Evolutionary conservation across 83 land plant genomes (phyloP).

Genomic region (Larix sibirica): DNA sequence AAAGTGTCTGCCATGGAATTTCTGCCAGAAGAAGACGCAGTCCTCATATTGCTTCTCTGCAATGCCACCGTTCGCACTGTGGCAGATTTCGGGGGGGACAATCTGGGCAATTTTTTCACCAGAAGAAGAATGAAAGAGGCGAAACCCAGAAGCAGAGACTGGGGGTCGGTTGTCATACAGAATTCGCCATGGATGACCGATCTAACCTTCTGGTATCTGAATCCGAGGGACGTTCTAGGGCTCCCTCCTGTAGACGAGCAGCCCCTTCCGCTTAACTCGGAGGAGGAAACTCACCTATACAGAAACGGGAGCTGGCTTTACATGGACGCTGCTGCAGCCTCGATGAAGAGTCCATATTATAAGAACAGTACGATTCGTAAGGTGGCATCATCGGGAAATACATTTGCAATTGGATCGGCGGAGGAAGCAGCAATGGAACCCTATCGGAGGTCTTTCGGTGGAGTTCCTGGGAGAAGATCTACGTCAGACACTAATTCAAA

Average conservation of each 20-base stretch:
- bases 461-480: too few relatives aligned
- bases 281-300: slow-evolving; percentile 18
- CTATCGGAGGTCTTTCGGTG: too few relatives aligned
- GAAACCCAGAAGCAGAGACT: slow-evolving; percentile 58
- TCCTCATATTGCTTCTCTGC: slow-evolving; percentile 65
- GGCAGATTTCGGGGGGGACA: slow-evolving; percentile 65
- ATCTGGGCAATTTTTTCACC: slow-evolving; percentile 47
- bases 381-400: too few relatives aligned
- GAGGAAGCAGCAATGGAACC: too few relatives aligned
- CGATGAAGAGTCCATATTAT: too few relatives aligned
- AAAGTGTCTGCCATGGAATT: slow-evolving; percentile 79
- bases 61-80: slow-evolving; percentile 56
- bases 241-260: not conserved
- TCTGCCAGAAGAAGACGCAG: slow-evolving; percentile 83
- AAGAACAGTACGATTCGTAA: too few relatives aligned
- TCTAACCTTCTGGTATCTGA: slow-evolving; percentile 30
- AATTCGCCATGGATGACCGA: slow-evolving; percentile 32
- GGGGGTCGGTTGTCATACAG: slow-evolving; percentile 78
- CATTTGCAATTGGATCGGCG: too few relatives aligned
- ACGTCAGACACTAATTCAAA: too few relatives aligned
- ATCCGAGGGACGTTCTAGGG: slow-evolving; percentile 17
- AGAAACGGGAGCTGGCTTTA: slow-evolving; percentile 15
- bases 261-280: not conserved
- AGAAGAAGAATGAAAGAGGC: slow-evolving; percentile 63
- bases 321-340: not conserved